phyloP scores from a whole-genome alignment of 73 alveolate genomes.

The Strombidium stylifer region DNA sequence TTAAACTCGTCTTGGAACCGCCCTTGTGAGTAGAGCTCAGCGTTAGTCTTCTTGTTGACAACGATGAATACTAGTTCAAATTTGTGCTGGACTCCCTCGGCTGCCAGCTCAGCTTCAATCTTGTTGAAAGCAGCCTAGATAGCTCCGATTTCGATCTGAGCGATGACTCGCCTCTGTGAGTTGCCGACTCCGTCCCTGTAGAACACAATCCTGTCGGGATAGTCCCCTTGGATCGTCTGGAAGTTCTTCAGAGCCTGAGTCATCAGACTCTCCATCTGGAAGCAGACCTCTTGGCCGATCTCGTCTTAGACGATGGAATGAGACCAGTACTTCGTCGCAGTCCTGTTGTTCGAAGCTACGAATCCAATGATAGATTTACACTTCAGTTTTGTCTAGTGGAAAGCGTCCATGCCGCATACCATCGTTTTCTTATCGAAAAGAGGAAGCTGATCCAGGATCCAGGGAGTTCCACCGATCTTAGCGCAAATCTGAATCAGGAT shows the following conservation, averaged over 20 bases:
- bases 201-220: constrained; percentile 52
- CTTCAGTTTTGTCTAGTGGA: constrained; percentile 26
- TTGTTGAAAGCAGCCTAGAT: constrained; percentile 33
- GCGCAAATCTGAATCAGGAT: constrained; percentile 76
- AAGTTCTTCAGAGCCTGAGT: constrained; percentile 47
- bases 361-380: constrained; percentile 47
- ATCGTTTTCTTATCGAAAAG: constrained; percentile 64
- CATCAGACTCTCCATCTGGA: constrained; percentile 17
- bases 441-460: constrained; percentile 73
- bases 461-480: constrained; percentile 76
- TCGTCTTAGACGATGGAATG: constrained; percentile 28
- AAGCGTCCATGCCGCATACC: constrained; percentile 69
- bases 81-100: constrained; percentile 1
- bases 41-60: constrained; percentile 61
- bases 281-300: constrained; percentile 50
- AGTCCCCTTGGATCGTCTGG: constrained; percentile 26
- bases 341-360: constrained; percentile 39
- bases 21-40: constrained; percentile 61
- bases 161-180: constrained; percentile 28
- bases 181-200: constrained; percentile 74
- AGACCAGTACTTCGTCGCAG: constrained; percentile 45
- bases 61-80: constrained; percentile 59
- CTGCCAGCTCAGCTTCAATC: constrained; percentile 3
- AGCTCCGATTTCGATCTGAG: constrained; percentile 55
- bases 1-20: constrained; percentile 27